Percentiles rank a stretch among this genome's conserved stretches.
phyloP scores from a whole-genome alignment of 2,329 filamentous ascomycete species.

The Colletotrichum trifolii region DNA sequence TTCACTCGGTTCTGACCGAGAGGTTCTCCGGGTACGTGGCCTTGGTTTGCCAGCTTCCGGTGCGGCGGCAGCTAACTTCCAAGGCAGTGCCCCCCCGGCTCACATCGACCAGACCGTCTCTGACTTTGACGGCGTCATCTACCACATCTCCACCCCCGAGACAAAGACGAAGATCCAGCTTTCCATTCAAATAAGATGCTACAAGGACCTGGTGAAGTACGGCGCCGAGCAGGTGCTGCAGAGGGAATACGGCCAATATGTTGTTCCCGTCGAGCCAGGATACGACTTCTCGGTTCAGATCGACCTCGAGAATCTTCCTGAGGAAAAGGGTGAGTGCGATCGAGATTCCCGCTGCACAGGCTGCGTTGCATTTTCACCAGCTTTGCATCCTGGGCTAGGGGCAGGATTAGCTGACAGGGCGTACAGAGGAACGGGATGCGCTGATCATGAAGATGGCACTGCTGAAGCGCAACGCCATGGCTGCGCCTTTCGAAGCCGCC shows the following conservation, averaged over 20 bases:
- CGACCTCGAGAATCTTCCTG: slow-evolving; percentile 88
- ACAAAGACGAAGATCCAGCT: slow-evolving; percentile 93
- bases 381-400: too few relatives aligned
- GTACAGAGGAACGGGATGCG: slow-evolving; percentile 82
- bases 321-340: slow-evolving; percentile 72
- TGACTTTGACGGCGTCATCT: slow-evolving; percentile 98
- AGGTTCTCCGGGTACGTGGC: slow-evolving; percentile 82
- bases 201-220: slow-evolving; percentile 89
- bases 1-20: slow-evolving; percentile 95
- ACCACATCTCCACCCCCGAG: slow-evolving; percentile 97
- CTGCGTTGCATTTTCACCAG: too few relatives aligned
- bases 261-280: slow-evolving; percentile 85
- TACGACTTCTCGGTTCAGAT: slow-evolving; percentile 96
- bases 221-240: slow-evolving; percentile 92
- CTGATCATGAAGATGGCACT: slow-evolving; percentile 88
- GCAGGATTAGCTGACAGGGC: slow-evolving; percentile 13
- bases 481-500: slow-evolving; percentile 95
- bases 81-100: slow-evolving; percentile 78
- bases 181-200: slow-evolving; percentile 96
- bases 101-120: slow-evolving; percentile 98
- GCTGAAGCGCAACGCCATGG: slow-evolving; percentile 98
- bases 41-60: slow-evolving; percentile 14
- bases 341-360: background rate
- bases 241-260: slow-evolving; percentile 94
- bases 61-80: slow-evolving; percentile 49